Evolutionary conservation across 1,284 basidiomycete genomes (phyloP).

Genomic region (Boletellus dicymbophilus): DNA sequence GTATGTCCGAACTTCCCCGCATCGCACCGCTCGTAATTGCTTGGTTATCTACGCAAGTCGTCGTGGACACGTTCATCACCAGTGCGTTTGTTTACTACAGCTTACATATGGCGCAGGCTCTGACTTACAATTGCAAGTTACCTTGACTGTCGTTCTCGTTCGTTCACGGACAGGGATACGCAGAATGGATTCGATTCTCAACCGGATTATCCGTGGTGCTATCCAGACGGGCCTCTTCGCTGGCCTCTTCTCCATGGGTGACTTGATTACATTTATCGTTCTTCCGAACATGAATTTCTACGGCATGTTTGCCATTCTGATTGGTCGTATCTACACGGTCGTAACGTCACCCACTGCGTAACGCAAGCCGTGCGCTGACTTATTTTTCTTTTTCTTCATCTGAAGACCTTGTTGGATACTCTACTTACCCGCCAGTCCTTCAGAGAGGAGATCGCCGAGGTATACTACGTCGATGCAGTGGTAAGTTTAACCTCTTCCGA

Average conservation of each 20-base stretch:
- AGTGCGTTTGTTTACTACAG: slow-evolving; percentile 22
- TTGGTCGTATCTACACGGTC: slow-evolving; percentile 37
- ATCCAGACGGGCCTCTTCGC: slow-evolving; percentile 49
- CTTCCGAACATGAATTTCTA: slow-evolving; percentile 26
- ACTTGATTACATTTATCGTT: slow-evolving; percentile 40
- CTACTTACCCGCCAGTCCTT: slow-evolving; percentile 12
- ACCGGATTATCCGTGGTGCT: slow-evolving; percentile 46
- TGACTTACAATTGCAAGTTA: slow-evolving; percentile 14
- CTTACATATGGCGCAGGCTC: no score
- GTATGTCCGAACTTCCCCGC: slow-evolving; percentile 21
- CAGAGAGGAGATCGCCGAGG: slow-evolving; percentile 2
- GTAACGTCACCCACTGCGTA: slow-evolving; percentile 15
- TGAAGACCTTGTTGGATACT: slow-evolving; percentile 15
- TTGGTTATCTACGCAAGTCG: slow-evolving; percentile 44
- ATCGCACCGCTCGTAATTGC: slow-evolving; percentile 31
- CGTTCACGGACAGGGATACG: slow-evolving; percentile 47
- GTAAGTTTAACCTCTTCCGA: no score
- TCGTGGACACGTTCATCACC: slow-evolving; percentile 41
- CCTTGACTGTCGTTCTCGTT: slow-evolving; percentile 36
- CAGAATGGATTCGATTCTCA: slow-evolving; percentile 45
- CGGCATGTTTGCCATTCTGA: slow-evolving; percentile 33
- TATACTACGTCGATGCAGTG: not conserved
- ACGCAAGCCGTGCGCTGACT: not conserved
- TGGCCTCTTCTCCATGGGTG: slow-evolving; percentile 44
- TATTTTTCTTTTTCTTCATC: not conserved